A percentile compares a stretch with the other conserved stretches of the same genome.
These are phyloP conservation scores for Ascochyta fabae DNA, from an alignment of 2,329 filamentous ascomycete species.

Conservation along the genomic window DNA sequence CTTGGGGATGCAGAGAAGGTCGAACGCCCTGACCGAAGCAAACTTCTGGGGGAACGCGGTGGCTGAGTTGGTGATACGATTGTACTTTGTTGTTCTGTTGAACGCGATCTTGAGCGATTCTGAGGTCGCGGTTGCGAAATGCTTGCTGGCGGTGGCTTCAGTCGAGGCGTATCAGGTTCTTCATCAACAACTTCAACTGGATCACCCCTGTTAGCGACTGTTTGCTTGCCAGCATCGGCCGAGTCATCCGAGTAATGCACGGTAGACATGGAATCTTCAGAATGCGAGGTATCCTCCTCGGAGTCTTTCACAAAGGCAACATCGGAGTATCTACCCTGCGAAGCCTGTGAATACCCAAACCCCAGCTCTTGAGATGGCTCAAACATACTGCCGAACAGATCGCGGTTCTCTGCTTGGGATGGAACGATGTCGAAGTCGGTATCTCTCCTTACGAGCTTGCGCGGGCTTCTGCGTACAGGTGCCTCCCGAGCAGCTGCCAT, in stretches of 20 bases:
- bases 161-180: slow-evolving; percentile 3
- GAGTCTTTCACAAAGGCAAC: slow-evolving; percentile 40
- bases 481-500: not conserved
- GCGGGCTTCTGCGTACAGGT: slow-evolving; percentile 17
- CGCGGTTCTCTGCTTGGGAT: slow-evolving; percentile 4
- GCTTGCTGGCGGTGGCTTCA: slow-evolving; percentile 5
- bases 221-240: slow-evolving; percentile 21
- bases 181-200: not conserved
- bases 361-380: slow-evolving; percentile 35
- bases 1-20: slow-evolving; percentile 4
- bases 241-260: slow-evolving; percentile 35
- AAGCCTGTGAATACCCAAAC: slow-evolving; percentile 23
- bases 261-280: slow-evolving; percentile 39
- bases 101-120: not conserved
- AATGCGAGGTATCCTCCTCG: slow-evolving; percentile 38
- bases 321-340: slow-evolving; percentile 32
- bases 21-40: slow-evolving; percentile 3
- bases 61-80: slow-evolving; percentile 5
- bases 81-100: not conserved
- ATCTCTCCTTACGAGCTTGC: slow-evolving; percentile 21
- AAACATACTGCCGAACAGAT: slow-evolving; percentile 18
- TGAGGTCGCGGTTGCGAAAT: not conserved
- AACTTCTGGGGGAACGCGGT: not conserved
- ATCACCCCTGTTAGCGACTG: slow-evolving; percentile 19
- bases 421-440: slow-evolving; percentile 23